Evolutionary conservation across 2,329 filamentous ascomycete species (phyloP).

Genomic region (Hansfordia pulvinata): DNA sequence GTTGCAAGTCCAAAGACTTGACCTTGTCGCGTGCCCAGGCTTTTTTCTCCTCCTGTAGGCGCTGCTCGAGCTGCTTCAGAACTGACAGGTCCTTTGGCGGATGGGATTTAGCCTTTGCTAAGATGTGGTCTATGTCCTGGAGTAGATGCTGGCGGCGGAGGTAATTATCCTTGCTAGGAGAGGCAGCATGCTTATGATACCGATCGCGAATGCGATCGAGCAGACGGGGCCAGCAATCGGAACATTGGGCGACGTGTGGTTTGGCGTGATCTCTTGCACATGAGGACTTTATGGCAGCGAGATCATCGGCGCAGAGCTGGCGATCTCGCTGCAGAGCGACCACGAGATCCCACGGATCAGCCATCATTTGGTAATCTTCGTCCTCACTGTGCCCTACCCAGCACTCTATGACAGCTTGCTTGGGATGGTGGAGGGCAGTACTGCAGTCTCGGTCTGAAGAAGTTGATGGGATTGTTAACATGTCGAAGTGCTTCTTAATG

Average conservation of each 20-base stretch:
- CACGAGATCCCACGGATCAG: constrained; percentile 18
- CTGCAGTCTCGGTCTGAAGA: too few species aligned
- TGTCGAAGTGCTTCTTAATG: too few species aligned
- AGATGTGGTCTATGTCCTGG: constrained; percentile 31
- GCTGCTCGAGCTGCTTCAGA: constrained; percentile 31
- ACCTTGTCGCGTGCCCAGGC: constrained; percentile 33
- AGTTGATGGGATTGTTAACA: too few species aligned
- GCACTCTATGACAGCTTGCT: too few species aligned
- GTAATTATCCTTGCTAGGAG: constrained; percentile 19
- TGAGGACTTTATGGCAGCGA: constrained; percentile 25
- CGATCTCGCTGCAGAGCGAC: constrained; percentile 15
- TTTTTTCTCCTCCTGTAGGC: constrained; percentile 35
- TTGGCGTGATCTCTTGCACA: constrained; percentile 29
- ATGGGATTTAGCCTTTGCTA: constrained; percentile 30
- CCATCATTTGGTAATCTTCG: too few species aligned
- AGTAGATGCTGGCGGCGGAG: constrained; percentile 28
- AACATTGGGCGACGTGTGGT: constrained; percentile 28
- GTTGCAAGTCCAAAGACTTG: constrained; percentile 12
- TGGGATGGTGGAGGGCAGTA: too few species aligned
- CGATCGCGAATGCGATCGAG: constrained; percentile 29
- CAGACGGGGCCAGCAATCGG: constrained; percentile 31
- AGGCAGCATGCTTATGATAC: constrained; percentile 20
- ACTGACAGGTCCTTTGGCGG: constrained; percentile 17
- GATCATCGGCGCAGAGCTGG: constrained; percentile 23
- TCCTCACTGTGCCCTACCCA: too few species aligned